Base-by-base conservation (phyloP, 495 filamentous ascomycete genomes). In the Penicillium antarcticum region DNA sequence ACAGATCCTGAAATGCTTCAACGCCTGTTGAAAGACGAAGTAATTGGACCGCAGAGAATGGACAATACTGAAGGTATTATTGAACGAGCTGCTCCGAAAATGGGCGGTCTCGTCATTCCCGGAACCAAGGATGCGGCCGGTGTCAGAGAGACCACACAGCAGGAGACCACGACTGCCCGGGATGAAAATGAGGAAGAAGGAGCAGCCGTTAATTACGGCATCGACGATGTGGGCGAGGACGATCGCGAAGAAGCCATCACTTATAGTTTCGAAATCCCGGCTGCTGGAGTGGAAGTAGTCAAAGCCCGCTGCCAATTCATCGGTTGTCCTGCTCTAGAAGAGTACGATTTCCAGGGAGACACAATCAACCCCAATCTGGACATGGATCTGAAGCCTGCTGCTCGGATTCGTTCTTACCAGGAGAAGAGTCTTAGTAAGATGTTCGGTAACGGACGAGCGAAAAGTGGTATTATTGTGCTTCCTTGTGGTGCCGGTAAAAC, bases 401-500 rank as follows among this genome's bases (percentile, higher is more conserved):
- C 62, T 4, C 46, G 60, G n/a, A 68, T 68, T 40, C 64, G 66
- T 44, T 63, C 53, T 29, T 97, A 97, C 60, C 95, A 99, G 69
- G 94, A 99, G 71, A 92, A 95, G 72, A 92, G 89, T 57, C 77
- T 99, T 24, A 91, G 87, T 71, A 97, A 99, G 68, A 97, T 99
- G 95, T 99, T 99, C 61, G 91, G 94, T 60, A 99, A 99, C 63
- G 92, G 91, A 48, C 83, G 94, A 64, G 91, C 94, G 17, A 94
- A 95, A 70, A 95, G 89, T 71, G 94, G 95, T 56, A 95, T 99
- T 57, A 97, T 99, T 51, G 94, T 99, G 38, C 67, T 99, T 56
- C 94, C 94, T 43, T 99, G 95, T 69, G 94, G 94, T 35, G 95
- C 94, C 11, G 94, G 94, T 29, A 99, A 99, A 73, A 99, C 94